Conservation (phyloP, 306 rosid species). For the Carpinus viminea region DNA sequence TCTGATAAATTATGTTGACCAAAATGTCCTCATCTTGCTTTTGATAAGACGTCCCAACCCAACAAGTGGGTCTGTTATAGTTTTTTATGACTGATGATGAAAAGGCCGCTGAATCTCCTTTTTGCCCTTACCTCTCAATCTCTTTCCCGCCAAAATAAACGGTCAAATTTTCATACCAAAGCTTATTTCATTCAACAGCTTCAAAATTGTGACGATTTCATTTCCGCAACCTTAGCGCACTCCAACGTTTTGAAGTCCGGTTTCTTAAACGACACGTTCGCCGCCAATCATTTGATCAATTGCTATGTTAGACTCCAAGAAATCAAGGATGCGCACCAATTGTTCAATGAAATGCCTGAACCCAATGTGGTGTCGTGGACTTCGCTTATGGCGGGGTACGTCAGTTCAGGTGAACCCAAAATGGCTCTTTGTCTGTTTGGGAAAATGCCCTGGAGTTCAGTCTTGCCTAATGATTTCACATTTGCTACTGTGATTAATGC, state of each 20-base stretch:
- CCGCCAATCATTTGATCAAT: conserved; percentile 59
- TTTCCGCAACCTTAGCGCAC: conserved; percentile 45
- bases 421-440: conserved; percentile 45
- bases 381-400: conserved; percentile 69
- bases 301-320: conserved; percentile 47
- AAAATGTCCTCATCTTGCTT: background rate
- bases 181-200: conserved; percentile 45
- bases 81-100: conserved; percentile 29
- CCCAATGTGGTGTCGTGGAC: conserved; percentile 82
- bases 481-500: conserved; percentile 66
- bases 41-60: background rate
- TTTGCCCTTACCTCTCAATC: conserved; percentile 24
- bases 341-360: conserved; percentile 64
- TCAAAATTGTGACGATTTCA: conserved; percentile 41
- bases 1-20: background rate
- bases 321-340: conserved; percentile 47
- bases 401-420: conserved; percentile 39
- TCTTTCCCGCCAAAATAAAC: conserved; percentile 40
- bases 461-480: conserved; percentile 68
- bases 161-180: conserved; percentile 35
- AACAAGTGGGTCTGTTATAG: background rate
- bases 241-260: conserved; percentile 52
- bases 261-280: conserved; percentile 44
- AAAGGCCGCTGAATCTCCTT: conserved; percentile 20
- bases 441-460: conserved; percentile 44